A percentile compares a stretch with the other conserved stretches of the same genome.
phyloP scores from a whole-genome alignment of 2,329 filamentous ascomycete genomes.

The Thermomyces lanuginosus region DNA sequence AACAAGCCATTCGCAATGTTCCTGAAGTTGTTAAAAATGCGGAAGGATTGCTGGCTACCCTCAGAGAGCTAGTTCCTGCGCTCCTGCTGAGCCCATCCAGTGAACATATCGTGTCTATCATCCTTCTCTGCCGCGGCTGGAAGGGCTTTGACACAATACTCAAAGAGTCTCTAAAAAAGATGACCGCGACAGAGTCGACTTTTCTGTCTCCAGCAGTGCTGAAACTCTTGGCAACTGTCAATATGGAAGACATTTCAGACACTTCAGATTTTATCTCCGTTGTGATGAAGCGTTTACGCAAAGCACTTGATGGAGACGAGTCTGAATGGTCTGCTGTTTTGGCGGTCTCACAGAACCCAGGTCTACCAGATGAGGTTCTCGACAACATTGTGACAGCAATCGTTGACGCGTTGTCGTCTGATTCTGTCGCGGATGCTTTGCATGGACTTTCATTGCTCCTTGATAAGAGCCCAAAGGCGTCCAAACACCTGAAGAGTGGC shows the following conservation, averaged over 20 bases:
- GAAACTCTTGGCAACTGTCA: conserved; percentile 22
- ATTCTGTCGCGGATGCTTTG: conserved; percentile 20
- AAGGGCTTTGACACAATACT: conserved; percentile 25
- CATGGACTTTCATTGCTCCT: conserved; percentile 32
- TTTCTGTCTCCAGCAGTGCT: conserved; percentile 19
- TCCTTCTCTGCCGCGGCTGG: conserved; percentile 40
- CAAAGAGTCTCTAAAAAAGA: conserved; percentile 19
- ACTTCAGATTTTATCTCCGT: conserved; percentile 20
- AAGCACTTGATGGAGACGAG: conserved; percentile 20
- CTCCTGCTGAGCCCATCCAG: conserved; percentile 55
- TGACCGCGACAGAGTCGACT: conserved; percentile 18
- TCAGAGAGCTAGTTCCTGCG: conserved; percentile 39
- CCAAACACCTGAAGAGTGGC: conserved; percentile 30
- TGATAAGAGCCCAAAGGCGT: conserved; percentile 26
- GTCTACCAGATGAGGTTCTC: conserved; percentile 16
- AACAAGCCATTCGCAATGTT: conserved; percentile 33
- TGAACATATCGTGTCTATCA: conserved; percentile 46
- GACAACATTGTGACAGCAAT: conserved; percentile 23
- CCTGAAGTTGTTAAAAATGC: conserved; percentile 26
- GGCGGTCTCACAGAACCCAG: conserved; percentile 23
- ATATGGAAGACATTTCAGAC: conserved; percentile 21
- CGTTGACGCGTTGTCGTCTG: conserved; percentile 26
- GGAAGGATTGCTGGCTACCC: conserved; percentile 33
- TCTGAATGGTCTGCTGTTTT: conserved; percentile 24
- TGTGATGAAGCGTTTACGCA: conserved; percentile 19